Evolutionary conservation across 345 rosid species (phyloP).

Genomic region (Eucalyptus dawsonii): DNA sequence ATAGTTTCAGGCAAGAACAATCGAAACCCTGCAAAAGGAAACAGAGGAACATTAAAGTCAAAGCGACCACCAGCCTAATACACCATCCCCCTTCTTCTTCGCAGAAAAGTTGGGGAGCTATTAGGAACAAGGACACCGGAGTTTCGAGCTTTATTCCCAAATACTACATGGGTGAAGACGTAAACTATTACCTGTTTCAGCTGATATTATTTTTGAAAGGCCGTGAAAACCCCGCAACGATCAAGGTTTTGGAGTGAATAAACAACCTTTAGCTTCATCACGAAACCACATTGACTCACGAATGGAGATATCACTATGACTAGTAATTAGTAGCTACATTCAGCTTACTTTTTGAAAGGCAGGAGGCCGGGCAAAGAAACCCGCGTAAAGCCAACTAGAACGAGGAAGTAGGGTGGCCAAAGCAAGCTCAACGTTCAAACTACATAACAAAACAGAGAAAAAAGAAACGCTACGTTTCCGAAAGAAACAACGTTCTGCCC

Average conservation of each 20-base stretch:
- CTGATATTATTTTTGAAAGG: neutral
- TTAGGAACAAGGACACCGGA: neutral
- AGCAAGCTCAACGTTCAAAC: neutral
- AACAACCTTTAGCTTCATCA: neutral
- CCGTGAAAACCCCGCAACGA: neutral
- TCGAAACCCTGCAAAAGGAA: conserved; percentile 16
- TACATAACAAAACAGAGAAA: neutral
- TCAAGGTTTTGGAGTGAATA: neutral
- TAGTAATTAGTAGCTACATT: neutral
- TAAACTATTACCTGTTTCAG: neutral
- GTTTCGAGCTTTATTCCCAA: neutral
- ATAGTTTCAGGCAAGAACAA: neutral
- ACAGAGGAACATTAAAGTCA: neutral
- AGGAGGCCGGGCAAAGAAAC: neutral
- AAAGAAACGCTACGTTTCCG: neutral
- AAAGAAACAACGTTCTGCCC: neutral
- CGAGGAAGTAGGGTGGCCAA: neutral
- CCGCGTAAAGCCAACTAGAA: neutral
- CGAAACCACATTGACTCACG: neutral
- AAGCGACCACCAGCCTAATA: neutral
- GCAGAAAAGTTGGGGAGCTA: neutral
- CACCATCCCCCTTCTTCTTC: neutral
- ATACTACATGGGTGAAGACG: neutral
- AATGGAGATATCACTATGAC: neutral
- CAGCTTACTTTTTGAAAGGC: neutral